Evolutionary conservation across 352 stramenopile species (phyloP).

Genomic region (Globisporangium uncinulatum): DNA sequence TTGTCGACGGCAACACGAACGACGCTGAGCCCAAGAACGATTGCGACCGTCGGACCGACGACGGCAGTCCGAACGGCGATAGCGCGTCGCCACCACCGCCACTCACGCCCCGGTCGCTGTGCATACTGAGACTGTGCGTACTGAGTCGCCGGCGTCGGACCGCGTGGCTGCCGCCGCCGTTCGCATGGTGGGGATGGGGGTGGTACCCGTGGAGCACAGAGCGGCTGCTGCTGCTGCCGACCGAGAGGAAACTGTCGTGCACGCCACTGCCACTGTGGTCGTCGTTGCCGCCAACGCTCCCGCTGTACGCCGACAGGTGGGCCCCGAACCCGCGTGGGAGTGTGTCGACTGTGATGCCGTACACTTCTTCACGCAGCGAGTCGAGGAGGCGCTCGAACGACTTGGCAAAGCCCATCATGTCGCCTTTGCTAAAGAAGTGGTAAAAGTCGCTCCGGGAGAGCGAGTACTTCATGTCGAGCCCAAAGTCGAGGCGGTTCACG

Average conservation of each 20-base stretch:
- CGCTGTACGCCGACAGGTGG: conserved; percentile 18
- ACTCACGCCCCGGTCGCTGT: conserved; percentile 18
- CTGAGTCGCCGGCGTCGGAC: conserved; percentile 15
- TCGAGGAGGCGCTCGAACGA: conserved; percentile 49
- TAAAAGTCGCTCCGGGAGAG: conserved; percentile 72
- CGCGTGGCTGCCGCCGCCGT: not conserved
- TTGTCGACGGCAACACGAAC: conserved; percentile 2
- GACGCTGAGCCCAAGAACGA: conserved; percentile 30
- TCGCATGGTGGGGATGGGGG: too few species aligned
- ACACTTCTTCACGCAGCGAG: conserved; percentile 62
- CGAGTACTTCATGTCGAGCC: conserved; percentile 77
- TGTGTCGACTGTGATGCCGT: conserved; percentile 45
- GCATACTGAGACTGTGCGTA: conserved; percentile 20
- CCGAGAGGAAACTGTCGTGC: conserved; percentile 32
- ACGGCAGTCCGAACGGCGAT: conserved; percentile 29
- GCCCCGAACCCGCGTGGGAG: conserved; percentile 16
- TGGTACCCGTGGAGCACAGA: conserved; percentile 15
- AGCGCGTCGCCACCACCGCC: conserved; percentile 7
- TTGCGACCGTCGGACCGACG: conserved; percentile 30
- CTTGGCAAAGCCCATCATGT: conserved; percentile 73
- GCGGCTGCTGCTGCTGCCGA: conserved; percentile 10
- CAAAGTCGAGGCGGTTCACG: conserved; percentile 68
- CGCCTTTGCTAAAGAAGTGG: conserved; percentile 70
- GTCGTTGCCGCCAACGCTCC: conserved; percentile 13
- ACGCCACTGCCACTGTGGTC: conserved; percentile 26